Percentiles rank a stretch among this genome's conserved stretches.
Evolutionary conservation across 176 grass and related monocot species (phyloP).

Genomic region (Guadua angustifolia): DNA sequence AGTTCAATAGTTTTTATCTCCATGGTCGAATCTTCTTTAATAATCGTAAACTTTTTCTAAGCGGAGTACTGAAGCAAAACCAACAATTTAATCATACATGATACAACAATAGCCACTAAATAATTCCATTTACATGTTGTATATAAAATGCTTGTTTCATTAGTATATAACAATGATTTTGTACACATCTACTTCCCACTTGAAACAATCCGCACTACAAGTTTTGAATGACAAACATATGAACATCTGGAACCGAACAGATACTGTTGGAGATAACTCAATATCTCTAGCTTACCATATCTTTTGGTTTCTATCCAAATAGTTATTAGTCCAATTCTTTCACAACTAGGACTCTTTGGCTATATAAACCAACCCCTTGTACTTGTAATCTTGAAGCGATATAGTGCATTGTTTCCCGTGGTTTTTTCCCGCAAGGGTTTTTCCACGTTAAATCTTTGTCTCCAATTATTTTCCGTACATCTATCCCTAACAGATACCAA

Average conservation of each 20-base stretch:
- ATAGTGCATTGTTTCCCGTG: no score
- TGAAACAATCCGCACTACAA: background rate
- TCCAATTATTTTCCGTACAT: no score
- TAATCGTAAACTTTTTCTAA: background rate
- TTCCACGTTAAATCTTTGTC: no score
- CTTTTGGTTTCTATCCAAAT: no score
- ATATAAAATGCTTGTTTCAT: background rate
- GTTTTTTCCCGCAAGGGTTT: no score
- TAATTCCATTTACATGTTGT: background rate
- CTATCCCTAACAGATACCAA: constrained; percentile 6
- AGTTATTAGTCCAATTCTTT: no score
- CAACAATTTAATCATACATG: background rate
- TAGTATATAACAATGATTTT: background rate
- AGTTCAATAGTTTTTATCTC: background rate
- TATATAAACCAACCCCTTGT: no score
- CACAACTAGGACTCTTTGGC: no score
- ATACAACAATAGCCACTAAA: constrained; percentile 4
- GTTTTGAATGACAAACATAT: background rate
- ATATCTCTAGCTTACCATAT: no score
- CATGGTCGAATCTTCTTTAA: background rate
- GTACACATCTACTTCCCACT: background rate
- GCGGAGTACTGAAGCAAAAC: background rate
- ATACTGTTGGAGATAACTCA: no score
- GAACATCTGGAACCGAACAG: background rate
- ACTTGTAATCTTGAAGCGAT: no score